Evolutionary conservation across 2,329 filamentous ascomycete genomes (phyloP), one percentile per base, ranked within the genome.

Genomic region (Didymella glomerata): DNA sequence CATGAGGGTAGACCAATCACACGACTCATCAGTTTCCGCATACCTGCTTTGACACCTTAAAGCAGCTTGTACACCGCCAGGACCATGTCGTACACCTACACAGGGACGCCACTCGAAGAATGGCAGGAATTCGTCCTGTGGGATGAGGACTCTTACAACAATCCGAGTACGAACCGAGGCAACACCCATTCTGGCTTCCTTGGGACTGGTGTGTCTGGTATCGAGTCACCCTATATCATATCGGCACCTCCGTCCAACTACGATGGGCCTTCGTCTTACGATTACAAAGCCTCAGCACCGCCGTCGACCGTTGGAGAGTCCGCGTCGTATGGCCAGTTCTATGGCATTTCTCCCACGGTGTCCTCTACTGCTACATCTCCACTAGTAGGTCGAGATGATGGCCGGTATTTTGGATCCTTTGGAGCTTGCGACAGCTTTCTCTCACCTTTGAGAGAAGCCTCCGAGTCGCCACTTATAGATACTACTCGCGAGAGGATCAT

Each of bases 91-190:
- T 59, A 61, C 41, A 62, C 54, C 34, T 65, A 70, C 22, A 53
- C 32, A 20, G 55, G 57, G 13, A 63, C 69, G 22, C 56, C 67
- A 7, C 52, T 49, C 20, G 72, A 72, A 54, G 61, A 60, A 36
- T 76, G 73, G 73, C 63, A 74, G 50, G 69, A 72, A 20, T 50
- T 75, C 7, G 54, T 76, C 42, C 61, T 57, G 13, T 75, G 70
- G 72, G 68, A 73, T 30, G 73, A 65, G 7, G 70, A 73, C 36
- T 16, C 72, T n/a, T 75, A 70, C 57, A 66, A 68, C 25, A 63
- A 61, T 42, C 59, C 41, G 13, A 41, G 34, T 0, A 18, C 22
- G 16, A 48, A 24, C 4, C 56, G 46, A 27, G 40, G 38, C 11
- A 50, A 24, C 46, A 28, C 11, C 14, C 36, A 27, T 16, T 24